phyloP scores from a whole-genome alignment of 495 filamentous ascomycete species.

The Mytilinidion resinicola region DNA sequence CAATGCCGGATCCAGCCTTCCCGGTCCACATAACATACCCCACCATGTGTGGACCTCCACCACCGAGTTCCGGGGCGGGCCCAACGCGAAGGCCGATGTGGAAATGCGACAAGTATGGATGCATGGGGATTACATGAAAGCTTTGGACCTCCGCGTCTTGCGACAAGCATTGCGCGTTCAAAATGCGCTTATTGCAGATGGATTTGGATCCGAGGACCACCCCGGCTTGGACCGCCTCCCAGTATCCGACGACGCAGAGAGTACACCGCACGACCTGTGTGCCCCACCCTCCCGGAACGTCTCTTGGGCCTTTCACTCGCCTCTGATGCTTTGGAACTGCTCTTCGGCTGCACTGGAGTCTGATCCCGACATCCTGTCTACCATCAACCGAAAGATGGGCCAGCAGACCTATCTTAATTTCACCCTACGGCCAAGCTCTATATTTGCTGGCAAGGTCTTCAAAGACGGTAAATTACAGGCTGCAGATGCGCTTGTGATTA shows the following conservation, averaged over 20 bases:
- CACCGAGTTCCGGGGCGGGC: conserved; percentile 45
- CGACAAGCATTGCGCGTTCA: conserved; percentile 58
- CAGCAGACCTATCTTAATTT: conserved; percentile 57
- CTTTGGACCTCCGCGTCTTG: conserved; percentile 55
- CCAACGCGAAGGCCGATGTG: conserved; percentile 37
- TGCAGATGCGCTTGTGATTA: conserved; percentile 68
- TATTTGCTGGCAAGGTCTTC: conserved; percentile 69
- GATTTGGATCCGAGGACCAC: conserved; percentile 3
- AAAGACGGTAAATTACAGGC: conserved; percentile 53
- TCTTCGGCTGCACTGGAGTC: conserved; percentile 47
- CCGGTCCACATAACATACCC: conserved; percentile 55
- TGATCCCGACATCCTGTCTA: conserved; percentile 55
- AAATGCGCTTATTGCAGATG: conserved; percentile 25
- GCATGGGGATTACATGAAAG: conserved; percentile 61
- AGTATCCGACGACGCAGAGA: no score
- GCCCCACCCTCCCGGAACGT: neutral
- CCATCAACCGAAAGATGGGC: conserved; percentile 53
- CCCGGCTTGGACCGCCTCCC: no score
- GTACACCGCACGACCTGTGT: neutral
- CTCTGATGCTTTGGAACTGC: conserved; percentile 68
- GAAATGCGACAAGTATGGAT: conserved; percentile 49
- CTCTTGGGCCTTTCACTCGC: conserved; percentile 56
- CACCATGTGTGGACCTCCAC: conserved; percentile 74
- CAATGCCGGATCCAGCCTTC: conserved; percentile 54
- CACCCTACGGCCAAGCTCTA: conserved; percentile 63